Base-by-base conservation (phyloP, 257 asterid genomes). In the Przewalskia tangutica region DNA sequence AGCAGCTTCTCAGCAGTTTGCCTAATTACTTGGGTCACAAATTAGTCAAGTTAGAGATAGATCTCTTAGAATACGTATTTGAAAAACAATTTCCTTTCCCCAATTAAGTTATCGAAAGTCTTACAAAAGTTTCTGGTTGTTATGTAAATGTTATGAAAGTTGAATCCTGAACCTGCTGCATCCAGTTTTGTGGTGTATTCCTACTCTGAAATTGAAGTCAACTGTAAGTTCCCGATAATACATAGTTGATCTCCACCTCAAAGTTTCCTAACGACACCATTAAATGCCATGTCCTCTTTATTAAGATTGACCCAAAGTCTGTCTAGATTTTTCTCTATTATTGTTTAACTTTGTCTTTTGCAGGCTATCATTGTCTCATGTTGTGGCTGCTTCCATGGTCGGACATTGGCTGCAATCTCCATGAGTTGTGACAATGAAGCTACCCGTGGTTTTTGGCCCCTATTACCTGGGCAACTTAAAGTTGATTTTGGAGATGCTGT, bases 341-440 rank as follows among this genome's bases (percentile, higher is more conserved):
- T 40, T 36, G 9, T 46, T 83, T 48, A 13, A 67, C 54, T 20
- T 67, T 46, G 42, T 83, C 67, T 63, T 17, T 86, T 88, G 88
- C 92, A 95, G 98, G 97, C 97, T 82, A 87, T 92, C 60, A 95
- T 95, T 73, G 97, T 94, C 85, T 95, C 99, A 9, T 94, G 99
- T 65, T 94, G 99, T 91, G 97, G 99, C 80, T 95, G 97, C 92
- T 95, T 95, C 85, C 99, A 95, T 44, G 98, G 99, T 62, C 97
- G 98, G 46, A 95, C 99, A 50, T 82, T 95, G 84, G 99, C 92
- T 81, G 97, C 88, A 83, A 91, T 95, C 77, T 95, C 99, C 63
- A 95, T 95, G 99, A 95, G 99, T 90, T 95, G 98, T 71, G 99
- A 95, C 91, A 94, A 89, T 81, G 99, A 94, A 68, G 99, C 99